Evolutionary conservation across 352 stramenopile species (phyloP).

Genomic region (Bremia lactucae): DNA sequence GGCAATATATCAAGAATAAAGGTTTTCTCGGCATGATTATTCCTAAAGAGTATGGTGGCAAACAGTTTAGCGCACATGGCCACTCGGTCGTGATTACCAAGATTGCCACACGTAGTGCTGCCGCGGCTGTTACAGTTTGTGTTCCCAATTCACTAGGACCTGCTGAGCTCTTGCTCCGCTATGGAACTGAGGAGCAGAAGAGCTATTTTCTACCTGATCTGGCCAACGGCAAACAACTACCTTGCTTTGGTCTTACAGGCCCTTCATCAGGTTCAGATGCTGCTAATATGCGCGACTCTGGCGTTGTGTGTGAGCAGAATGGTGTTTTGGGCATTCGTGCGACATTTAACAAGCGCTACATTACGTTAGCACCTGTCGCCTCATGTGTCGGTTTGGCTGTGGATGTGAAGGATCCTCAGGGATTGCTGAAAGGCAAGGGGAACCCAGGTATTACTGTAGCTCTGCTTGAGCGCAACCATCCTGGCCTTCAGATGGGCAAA

Average conservation of each 20-base stretch:
- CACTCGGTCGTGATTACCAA: conserved; percentile 91
- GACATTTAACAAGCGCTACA: conserved; percentile 98
- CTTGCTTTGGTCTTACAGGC: conserved; percentile 95
- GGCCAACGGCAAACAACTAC: conserved; percentile 91
- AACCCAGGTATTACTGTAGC: conserved; percentile 94
- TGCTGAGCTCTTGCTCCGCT: conserved; percentile 92
- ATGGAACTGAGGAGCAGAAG: conserved; percentile 94
- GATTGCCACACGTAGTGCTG: conserved; percentile 85
- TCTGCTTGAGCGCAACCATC: conserved; percentile 91
- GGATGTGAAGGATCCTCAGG: conserved; percentile 92
- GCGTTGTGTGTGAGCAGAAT: conserved; percentile 88
- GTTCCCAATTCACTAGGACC: conserved; percentile 96
- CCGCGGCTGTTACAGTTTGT: conserved; percentile 89
- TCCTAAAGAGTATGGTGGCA: conserved; percentile 91
- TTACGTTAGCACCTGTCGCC: conserved; percentile 95
- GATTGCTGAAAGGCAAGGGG: conserved; percentile 88
- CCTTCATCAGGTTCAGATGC: conserved; percentile 92
- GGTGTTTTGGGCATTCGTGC: conserved; percentile 93
- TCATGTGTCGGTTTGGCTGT: conserved; percentile 95
- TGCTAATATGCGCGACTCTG: conserved; percentile 90
- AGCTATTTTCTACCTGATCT: conserved; percentile 91
- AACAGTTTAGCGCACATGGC: conserved; percentile 85
- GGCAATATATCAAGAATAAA: conserved; percentile 94
- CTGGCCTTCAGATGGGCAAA: conserved; percentile 90
- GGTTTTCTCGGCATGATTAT: conserved; percentile 98